Percentiles rank a stretch among this genome's conserved stretches.
Conservation (phyloP, 2,329 filamentous ascomycete species). For the Pseudopyrenochaeta lycopersici region DNA sequence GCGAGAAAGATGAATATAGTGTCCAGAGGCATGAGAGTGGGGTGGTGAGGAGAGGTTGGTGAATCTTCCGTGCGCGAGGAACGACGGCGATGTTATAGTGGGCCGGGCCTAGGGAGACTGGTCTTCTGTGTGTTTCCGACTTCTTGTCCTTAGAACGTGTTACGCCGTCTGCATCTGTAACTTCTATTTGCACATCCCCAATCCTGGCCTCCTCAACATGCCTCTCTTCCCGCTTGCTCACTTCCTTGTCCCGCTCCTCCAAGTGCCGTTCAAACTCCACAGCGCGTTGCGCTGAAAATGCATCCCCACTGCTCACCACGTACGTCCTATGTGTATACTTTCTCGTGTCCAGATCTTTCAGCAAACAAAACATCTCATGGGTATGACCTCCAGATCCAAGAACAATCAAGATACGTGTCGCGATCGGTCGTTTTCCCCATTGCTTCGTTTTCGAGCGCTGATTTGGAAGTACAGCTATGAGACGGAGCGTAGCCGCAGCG, state of each 20-base stretch:
- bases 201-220: constrained; percentile 2
- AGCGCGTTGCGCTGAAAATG: constrained; percentile 71
- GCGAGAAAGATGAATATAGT: constrained; percentile 68
- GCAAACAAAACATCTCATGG: constrained; percentile 89
- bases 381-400: constrained; percentile 95
- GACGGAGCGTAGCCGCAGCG: constrained; percentile 47
- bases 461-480: constrained; percentile 51
- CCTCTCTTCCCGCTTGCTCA: neutral
- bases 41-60: constrained; percentile 80
- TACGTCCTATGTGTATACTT: constrained; percentile 76
- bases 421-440: constrained; percentile 38
- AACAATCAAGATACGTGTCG: constrained; percentile 76
- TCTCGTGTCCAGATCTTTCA: constrained; percentile 64
- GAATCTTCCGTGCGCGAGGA: constrained; percentile 79
- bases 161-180: constrained; percentile 8
- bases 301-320: constrained; percentile 79
- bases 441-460: constrained; percentile 28
- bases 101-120: constrained; percentile 29
- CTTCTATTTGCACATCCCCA: neutral
- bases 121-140: neutral
- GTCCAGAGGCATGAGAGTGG: constrained; percentile 74
- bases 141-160: neutral
- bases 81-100: constrained; percentile 73
- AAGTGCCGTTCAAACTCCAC: constrained; percentile 67
- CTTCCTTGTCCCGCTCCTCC: constrained; percentile 27